These are phyloP conservation scores for Colletotrichum noveboracense DNA, from an alignment of 2,329 filamentous ascomycete species.

Conservation along the genomic window DNA sequence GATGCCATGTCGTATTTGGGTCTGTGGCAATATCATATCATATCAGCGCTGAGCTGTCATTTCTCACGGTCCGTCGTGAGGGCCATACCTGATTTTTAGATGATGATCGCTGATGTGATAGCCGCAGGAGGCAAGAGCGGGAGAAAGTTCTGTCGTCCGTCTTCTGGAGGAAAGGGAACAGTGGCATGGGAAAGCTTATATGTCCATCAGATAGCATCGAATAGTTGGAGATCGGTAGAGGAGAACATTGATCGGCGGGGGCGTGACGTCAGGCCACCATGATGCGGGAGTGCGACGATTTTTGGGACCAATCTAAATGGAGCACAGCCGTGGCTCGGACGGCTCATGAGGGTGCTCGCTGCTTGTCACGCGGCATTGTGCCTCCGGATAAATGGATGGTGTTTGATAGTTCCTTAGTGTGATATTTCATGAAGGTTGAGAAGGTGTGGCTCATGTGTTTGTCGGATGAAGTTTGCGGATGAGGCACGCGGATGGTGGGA, in stretches of 20 bases:
- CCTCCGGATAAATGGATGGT: not conserved
- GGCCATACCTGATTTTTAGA: not conserved
- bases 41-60: not conserved
- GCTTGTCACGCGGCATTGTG: not conserved
- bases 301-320: not conserved
- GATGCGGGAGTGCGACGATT: not conserved
- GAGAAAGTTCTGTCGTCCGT: not conserved
- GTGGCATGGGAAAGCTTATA: not conserved
- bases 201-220: not conserved
- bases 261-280: conserved; percentile 20
- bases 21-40: not conserved
- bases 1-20: conserved; percentile 1
- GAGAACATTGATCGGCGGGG: not conserved
- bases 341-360: not conserved
- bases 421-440: not conserved
- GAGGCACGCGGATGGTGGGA: not conserved
- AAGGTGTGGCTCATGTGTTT: not conserved
- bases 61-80: not conserved
- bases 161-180: not conserved
- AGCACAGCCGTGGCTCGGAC: not conserved
- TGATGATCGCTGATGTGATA: not conserved
- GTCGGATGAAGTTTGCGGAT: not conserved
- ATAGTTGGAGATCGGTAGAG: not conserved
- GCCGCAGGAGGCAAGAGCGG: not conserved
- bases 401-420: not conserved